These are phyloP conservation scores for Centella asiatica DNA, from an alignment of 129 eudicot genomes.

Conservation along the genomic window DNA sequence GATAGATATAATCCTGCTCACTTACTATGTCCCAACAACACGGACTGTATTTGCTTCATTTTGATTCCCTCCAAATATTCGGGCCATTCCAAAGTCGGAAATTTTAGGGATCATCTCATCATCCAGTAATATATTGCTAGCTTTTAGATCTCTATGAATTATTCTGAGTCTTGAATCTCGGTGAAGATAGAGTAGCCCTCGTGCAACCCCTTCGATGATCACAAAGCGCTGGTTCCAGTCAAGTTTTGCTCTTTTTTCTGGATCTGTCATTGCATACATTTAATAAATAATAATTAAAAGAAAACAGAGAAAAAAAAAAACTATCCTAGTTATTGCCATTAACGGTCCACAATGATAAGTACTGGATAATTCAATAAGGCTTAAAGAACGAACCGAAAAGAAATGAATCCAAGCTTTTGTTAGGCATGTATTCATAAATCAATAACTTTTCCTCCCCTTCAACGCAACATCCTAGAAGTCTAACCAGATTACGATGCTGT, in stretches of 20 bases:
- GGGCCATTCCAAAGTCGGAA: constrained; percentile 83
- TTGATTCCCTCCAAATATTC: constrained; percentile 59
- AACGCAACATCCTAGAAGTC: constrained; percentile 25
- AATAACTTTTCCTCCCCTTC: constrained; percentile 67
- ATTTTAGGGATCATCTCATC: constrained; percentile 75
- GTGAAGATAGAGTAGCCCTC: constrained; percentile 84
- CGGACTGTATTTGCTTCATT: constrained; percentile 52
- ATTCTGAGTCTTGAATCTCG: constrained; percentile 16
- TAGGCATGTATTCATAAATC: constrained; percentile 42
- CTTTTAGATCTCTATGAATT: constrained; percentile 13
- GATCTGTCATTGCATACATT: background rate
- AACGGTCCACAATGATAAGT: no score
- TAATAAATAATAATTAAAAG: no score
- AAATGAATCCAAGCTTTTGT: constrained; percentile 48
- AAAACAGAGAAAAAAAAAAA: no score
- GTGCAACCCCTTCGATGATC: constrained; percentile 79
- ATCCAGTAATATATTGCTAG: constrained; percentile 11
- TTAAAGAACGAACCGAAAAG: constrained; percentile 49
- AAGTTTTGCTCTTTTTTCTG: constrained; percentile 29
- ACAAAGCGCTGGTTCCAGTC: constrained; percentile 56
- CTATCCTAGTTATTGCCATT: no score
- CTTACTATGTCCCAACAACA: constrained; percentile 69
- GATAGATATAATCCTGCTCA: background rate
- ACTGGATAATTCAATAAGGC: no score
- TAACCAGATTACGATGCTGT: constrained; percentile 84